Conservation (phyloP, 2,329 filamentous ascomycete species). For the Colletotrichum sp. region DNA sequence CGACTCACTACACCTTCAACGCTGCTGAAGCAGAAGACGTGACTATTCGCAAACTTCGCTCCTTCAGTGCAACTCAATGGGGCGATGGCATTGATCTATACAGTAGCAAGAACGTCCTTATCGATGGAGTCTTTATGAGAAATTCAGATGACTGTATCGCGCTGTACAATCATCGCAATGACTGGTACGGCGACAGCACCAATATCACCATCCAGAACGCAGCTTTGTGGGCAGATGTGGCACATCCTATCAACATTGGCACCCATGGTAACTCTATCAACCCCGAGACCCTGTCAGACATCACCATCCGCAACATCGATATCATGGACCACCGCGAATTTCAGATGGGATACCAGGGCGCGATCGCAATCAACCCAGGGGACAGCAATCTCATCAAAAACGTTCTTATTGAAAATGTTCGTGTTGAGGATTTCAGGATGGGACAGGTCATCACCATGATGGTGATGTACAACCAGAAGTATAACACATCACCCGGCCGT, state of each 20-base stretch:
- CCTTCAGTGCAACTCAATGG: conserved; percentile 20
- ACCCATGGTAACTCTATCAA: conserved; percentile 34
- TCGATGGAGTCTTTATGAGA: conserved; percentile 34
- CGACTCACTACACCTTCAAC: conserved; percentile 7
- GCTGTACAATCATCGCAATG: conserved; percentile 32
- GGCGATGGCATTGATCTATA: conserved; percentile 29
- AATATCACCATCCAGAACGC: conserved; percentile 35
- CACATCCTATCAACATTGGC: conserved; percentile 38
- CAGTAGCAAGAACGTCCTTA: conserved; percentile 24
- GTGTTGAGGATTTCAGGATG: conserved; percentile 30
- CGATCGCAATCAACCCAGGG: conserved; percentile 33
- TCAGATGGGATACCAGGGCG: conserved; percentile 35
- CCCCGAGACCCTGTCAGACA: conserved; percentile 32
- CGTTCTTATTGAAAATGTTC: conserved; percentile 27
- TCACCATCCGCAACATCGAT: conserved; percentile 34
- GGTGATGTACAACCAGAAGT: conserved; percentile 34
- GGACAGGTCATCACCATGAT: conserved; percentile 35
- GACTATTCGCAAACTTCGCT: conserved; percentile 15
- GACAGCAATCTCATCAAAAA: conserved; percentile 32
- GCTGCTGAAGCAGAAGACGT: conserved; percentile 18
- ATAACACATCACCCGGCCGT: conserved; percentile 33
- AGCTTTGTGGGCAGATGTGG: conserved; percentile 32
- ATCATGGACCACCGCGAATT: conserved; percentile 36
- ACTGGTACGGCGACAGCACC: conserved; percentile 31
- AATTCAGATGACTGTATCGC: conserved; percentile 39